These are phyloP conservation scores for Anthracocystis walkeri DNA, from an alignment of 1,284 basidiomycete genomes.

Conservation along the genomic window DNA sequence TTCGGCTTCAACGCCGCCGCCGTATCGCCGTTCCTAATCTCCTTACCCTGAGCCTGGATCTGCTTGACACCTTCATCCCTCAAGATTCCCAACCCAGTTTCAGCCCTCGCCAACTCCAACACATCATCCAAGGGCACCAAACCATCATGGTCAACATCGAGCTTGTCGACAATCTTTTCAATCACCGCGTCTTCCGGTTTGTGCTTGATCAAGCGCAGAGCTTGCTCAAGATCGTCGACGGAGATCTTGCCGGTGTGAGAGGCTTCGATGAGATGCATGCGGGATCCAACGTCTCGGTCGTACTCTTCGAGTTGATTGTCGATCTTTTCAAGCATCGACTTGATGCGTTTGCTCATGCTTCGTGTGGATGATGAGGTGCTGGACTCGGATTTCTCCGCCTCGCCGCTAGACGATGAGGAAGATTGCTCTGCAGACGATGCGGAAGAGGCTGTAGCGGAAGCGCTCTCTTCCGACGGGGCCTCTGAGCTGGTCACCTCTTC, in stretches of 20 bases:
- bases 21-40: constrained; percentile 32
- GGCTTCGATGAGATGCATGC: constrained; percentile 92
- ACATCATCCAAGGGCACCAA: constrained; percentile 76
- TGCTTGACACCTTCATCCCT: constrained; percentile 62
- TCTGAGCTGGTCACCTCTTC: constrained; percentile 74
- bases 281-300: constrained; percentile 81
- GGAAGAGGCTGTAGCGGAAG: constrained; percentile 8
- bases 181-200: constrained; percentile 88
- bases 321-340: constrained; percentile 94
- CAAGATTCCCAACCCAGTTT: constrained; percentile 68
- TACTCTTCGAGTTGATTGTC: constrained; percentile 93
- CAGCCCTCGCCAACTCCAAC: constrained; percentile 69
- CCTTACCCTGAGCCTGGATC: constrained; percentile 56
- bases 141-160: constrained; percentile 96
- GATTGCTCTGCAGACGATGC: constrained; percentile 4
- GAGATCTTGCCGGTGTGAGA: constrained; percentile 92
- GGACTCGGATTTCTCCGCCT: constrained; percentile 18
- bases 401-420: constrained; percentile 4
- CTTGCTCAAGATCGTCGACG: constrained; percentile 88
- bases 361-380: constrained; percentile 71
- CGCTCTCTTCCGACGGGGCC: constrained; percentile 6
- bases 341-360: constrained; percentile 91
- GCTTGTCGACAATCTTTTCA: constrained; percentile 87
- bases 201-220: constrained; percentile 92
- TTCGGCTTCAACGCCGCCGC: constrained; percentile 44